These are phyloP conservation scores for Niveomyces coronatus DNA, from an alignment of 2,329 filamentous ascomycete species.

Conservation along the genomic window DNA sequence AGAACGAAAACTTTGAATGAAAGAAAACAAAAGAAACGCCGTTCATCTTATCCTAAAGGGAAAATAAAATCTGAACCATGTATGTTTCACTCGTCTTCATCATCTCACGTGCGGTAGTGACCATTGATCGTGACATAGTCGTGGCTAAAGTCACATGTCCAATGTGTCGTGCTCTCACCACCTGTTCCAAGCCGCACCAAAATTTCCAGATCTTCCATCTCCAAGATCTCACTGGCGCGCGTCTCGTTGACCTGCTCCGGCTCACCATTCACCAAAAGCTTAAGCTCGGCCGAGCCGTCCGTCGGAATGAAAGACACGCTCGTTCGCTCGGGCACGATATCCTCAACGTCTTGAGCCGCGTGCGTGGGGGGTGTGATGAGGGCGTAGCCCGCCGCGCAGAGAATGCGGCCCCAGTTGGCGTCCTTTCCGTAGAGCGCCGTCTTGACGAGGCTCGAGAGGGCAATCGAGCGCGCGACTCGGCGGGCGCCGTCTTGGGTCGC, in stretches of 20 bases:
- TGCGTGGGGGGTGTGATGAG: slow-evolving; percentile 49
- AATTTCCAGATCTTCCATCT: slow-evolving; percentile 71
- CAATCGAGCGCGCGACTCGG: slow-evolving; percentile 77
- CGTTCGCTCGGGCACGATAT: slow-evolving; percentile 58
- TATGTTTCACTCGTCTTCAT: neutral
- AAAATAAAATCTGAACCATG: neutral
- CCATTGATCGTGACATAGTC: slow-evolving; percentile 66
- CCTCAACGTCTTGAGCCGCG: slow-evolving; percentile 47
- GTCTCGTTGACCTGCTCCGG: slow-evolving; percentile 69
- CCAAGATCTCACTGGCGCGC: slow-evolving; percentile 66
- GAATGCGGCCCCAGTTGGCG: slow-evolving; percentile 95
- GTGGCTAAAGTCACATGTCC: slow-evolving; percentile 81
- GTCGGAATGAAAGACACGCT: slow-evolving; percentile 70
- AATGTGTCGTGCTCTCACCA: slow-evolving; percentile 59
- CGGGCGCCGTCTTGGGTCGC: slow-evolving; percentile 60
- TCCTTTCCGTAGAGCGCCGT: slow-evolving; percentile 95
- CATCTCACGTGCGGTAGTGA: slow-evolving; percentile 50
- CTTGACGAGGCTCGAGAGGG: slow-evolving; percentile 87
- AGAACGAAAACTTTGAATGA: too few species aligned
- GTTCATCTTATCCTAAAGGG: neutral
- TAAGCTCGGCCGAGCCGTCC: slow-evolving; percentile 67
- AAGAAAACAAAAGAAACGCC: too few species aligned
- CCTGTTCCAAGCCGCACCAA: slow-evolving; percentile 62
- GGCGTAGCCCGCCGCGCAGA: slow-evolving; percentile 85
- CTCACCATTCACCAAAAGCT: slow-evolving; percentile 68